phyloP scores from a whole-genome alignment of 2,329 filamentous ascomycete species.

The Botrytis galanthina region DNA sequence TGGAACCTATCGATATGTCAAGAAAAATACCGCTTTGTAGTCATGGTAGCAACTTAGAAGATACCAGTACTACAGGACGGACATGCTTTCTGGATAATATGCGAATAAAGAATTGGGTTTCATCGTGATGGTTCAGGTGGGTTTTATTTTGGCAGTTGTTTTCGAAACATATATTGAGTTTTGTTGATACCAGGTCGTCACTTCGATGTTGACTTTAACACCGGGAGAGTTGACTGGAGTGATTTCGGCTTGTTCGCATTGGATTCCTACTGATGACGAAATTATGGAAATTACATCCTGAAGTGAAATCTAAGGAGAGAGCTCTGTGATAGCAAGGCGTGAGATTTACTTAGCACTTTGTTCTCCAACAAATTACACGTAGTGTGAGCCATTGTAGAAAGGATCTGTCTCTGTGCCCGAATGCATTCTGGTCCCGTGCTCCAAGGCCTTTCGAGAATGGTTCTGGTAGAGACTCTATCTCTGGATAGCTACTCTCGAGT shows the following conservation, averaged over 20 bases:
- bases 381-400: conserved; percentile 21
- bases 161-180: neutral
- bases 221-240: neutral
- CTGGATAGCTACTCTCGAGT: conserved; percentile 30
- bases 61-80: neutral
- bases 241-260: neutral
- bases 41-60: neutral
- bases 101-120: neutral
- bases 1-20: neutral
- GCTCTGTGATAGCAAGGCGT: conserved; percentile 11
- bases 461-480: conserved; percentile 26
- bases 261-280: neutral
- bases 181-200: neutral
- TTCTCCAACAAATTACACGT: conserved; percentile 15
- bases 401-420: conserved; percentile 26
- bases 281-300: neutral
- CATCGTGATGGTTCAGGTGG: no score
- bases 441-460: conserved; percentile 26
- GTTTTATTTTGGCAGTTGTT: neutral
- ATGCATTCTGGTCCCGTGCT: conserved; percentile 28
- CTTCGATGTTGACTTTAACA: neutral
- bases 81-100: neutral
- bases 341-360: conserved; percentile 5
- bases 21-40: neutral
- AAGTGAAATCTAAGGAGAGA: conserved; percentile 17